These are phyloP conservation scores for Capsicum rhomboideum DNA, from an alignment of 257 asterid species.

Conservation along the genomic window DNA sequence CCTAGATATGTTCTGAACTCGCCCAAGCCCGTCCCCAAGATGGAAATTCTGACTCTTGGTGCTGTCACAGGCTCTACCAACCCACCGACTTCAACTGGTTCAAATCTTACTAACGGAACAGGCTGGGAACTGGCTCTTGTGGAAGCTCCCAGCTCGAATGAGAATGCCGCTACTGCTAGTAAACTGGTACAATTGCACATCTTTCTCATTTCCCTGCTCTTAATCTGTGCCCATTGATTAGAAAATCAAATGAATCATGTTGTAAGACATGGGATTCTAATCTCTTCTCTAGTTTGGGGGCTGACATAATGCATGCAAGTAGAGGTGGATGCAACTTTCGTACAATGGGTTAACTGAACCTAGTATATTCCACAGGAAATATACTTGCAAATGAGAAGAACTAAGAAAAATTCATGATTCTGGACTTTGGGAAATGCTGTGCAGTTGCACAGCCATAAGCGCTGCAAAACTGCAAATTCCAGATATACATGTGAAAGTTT, in stretches of 20 bases:
- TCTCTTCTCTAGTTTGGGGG: background rate
- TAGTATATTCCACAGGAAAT: background rate
- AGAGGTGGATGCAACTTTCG: background rate
- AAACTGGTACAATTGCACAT: constrained; percentile 51
- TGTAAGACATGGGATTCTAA: background rate
- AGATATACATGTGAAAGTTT: background rate
- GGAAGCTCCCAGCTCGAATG: constrained; percentile 83
- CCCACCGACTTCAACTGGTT: constrained; percentile 47
- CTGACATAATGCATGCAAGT: background rate
- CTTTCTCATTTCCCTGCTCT: background rate
- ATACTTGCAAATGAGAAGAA: background rate
- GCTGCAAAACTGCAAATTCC: background rate
- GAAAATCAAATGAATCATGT: background rate
- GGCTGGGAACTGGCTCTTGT: constrained; percentile 99
- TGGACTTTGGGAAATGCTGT: background rate
- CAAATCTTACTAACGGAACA: constrained; percentile 48
- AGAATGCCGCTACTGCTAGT: constrained; percentile 45
- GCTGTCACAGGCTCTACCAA: constrained; percentile 27
- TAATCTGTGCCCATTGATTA: background rate
- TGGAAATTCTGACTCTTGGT: constrained; percentile 2
- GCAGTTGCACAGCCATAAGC: background rate
- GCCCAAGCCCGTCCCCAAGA: background rate
- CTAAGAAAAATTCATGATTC: background rate
- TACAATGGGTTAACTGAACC: background rate
- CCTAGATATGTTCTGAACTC: background rate